A percentile compares a stretch with the other conserved stretches of the same genome.
These are phyloP conservation scores for Plantago coronopus DNA, from an alignment of 305 asterid genomes.

Conservation along the genomic window DNA sequence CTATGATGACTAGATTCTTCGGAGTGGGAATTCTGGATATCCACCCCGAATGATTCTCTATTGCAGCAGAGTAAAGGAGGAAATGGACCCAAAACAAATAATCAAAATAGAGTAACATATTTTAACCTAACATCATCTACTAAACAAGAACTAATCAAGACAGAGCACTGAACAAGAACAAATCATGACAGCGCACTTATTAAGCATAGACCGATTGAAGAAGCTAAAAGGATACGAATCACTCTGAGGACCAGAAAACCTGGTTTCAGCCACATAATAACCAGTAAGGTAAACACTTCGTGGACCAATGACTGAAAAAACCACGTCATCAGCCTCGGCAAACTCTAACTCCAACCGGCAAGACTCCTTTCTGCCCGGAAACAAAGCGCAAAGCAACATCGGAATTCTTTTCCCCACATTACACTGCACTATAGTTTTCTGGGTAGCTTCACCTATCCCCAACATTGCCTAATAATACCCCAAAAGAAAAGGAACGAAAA, in stretches of 20 bases:
- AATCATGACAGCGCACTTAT: background rate
- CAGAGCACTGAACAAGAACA: no score
- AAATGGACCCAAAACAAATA: slow-evolving; percentile 7
- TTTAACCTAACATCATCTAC: background rate
- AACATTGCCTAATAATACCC: slow-evolving; percentile 61
- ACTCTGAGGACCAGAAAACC: slow-evolving; percentile 32
- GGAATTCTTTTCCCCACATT: slow-evolving; percentile 69
- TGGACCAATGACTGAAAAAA: slow-evolving; percentile 77
- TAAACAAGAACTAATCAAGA: no score
- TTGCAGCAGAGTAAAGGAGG: slow-evolving; percentile 41
- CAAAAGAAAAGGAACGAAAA: background rate
- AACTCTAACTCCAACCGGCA: slow-evolving; percentile 76
- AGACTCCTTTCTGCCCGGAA: slow-evolving; percentile 57
- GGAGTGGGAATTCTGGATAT: slow-evolving; percentile 58
- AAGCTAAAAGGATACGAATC: slow-evolving; percentile 61
- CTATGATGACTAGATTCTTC: slow-evolving; percentile 45
- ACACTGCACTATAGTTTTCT: slow-evolving; percentile 61
- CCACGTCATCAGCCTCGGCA: slow-evolving; percentile 79
- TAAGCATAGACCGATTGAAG: background rate
- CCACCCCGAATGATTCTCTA: slow-evolving; percentile 80
- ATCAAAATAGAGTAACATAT: background rate
- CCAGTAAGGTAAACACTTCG: slow-evolving; percentile 71
- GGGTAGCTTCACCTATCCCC: slow-evolving; percentile 55
- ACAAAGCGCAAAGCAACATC: slow-evolving; percentile 55
- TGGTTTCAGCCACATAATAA: slow-evolving; percentile 41